A percentile compares a stretch with the other conserved stretches of the same genome.
phyloP scores from a whole-genome alignment of 148 eudicot genomes.

The Cornus florida region DNA sequence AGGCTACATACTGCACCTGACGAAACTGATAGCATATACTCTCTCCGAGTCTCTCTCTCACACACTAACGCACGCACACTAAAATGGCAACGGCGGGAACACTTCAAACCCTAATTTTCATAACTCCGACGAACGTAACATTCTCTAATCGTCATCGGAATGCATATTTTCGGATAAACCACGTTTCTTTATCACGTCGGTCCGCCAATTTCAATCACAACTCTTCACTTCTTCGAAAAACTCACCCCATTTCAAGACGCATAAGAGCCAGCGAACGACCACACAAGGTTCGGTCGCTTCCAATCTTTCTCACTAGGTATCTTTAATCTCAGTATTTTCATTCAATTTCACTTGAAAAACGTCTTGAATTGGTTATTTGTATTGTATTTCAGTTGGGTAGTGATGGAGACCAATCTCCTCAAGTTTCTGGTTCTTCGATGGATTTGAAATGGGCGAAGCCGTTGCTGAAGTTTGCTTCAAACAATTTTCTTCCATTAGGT shows the following conservation, averaged over 20 bases:
- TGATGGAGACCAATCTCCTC: slow-evolving; percentile 15
- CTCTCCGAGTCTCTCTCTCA: too few relatives aligned
- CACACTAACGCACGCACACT: too few relatives aligned
- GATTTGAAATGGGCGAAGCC: slow-evolving; percentile 27
- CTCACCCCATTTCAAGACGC: slow-evolving; percentile 15
- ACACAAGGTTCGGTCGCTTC: slow-evolving; percentile 24
- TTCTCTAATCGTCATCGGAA: slow-evolving; percentile 9
- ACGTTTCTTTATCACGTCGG: not conserved
- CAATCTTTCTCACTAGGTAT: not conserved
- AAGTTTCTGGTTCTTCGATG: slow-evolving; percentile 5
- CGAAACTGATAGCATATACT: too few relatives aligned
- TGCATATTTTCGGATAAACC: not conserved
- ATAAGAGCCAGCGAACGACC: slow-evolving; percentile 24
- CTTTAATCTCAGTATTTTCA: not conserved
- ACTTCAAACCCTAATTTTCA: slow-evolving; percentile 17
- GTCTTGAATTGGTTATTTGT: slow-evolving; percentile 4
- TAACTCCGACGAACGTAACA: slow-evolving; percentile 17
- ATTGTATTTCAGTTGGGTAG: slow-evolving; percentile 18
- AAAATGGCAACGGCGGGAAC: slow-evolving; percentile 33
- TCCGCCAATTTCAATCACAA: not conserved
- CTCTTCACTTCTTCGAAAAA: slow-evolving; percentile 9
- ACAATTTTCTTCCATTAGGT: slow-evolving; percentile 78
- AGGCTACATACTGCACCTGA: not conserved
- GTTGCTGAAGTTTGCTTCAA: slow-evolving; percentile 36
- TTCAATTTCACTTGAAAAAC: not conserved